Base-by-base conservation (phyloP, 2,329 filamentous ascomycete species). In the Raffaelea deltoideospora region DNA sequence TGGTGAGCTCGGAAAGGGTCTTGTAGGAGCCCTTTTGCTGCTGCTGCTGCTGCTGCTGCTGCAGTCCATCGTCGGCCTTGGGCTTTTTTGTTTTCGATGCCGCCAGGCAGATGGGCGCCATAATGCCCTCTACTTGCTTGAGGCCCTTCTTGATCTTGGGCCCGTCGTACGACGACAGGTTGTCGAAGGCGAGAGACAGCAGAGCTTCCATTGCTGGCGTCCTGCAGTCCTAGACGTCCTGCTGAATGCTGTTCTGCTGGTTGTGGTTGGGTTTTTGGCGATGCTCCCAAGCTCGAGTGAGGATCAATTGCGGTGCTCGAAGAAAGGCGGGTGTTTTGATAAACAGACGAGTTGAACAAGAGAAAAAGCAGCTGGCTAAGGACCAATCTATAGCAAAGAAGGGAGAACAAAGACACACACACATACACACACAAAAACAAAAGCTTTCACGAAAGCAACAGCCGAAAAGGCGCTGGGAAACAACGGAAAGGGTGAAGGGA, bases 101-200 rank as follows among this genome's bases (percentile, higher is more conserved):
- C 8, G 80, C 80, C 29, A 96, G 75, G 60, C 88, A 95, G 60
- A 96, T 92, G 59, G 94, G 87, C 18, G 88, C 88, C 35, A 96
- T 72, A 32, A 96, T 71, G 23, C 86, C 86, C 61, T 96, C 88
- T 45, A 96, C 85, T 61, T 95, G 88, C 47, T 85, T 80, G 47
- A 96, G 63, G 35, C 88, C 90, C 63, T 95, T 96, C 49, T 85
- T 79, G 53, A 96, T 82, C 63, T 94, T 94, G 55, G 71, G 68
- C 40, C 78, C 77, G 50, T 95, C 86, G 56, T 87, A 87, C 34
- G 87, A 95, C 42, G 87, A 92, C 46, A 95, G 79, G 60, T 93
- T 93, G 64, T 95, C 87, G 60, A 96, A 96, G 42, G 88, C 86
- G 55, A 93, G 76, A 31, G 85, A 92, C 38, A 96, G 69, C 21